Evolutionary conservation across 495 filamentous ascomycete species (phyloP), one percentile per base, ranked within the genome.

Genomic region (Poronia punctata): DNA sequence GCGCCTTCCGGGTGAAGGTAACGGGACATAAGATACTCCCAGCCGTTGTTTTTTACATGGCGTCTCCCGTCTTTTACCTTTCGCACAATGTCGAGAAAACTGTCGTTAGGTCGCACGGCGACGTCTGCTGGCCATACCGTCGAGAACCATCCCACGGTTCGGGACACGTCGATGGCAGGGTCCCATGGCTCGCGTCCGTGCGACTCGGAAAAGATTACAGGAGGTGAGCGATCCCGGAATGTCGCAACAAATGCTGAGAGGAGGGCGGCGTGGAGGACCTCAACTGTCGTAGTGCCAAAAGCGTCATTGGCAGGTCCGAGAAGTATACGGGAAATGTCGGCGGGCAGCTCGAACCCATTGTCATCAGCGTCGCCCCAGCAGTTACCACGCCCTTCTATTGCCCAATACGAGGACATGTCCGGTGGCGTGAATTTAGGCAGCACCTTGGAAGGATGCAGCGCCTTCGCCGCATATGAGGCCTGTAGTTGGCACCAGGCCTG

Each of bases 401-500:
- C 43, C 50, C 53, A 57, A 17, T 47, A 57, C 10, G 31, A 46
- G 29, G 46, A 52, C 47, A 38, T 26, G 8, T 21, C 12, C 6
- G 33, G 29, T 4, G 28, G 19, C 2, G 31, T 9, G 25, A 39
- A 10, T 4, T 30, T 12, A 11, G 12, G 22, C 10, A 58, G 46
- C 11, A 54, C 28, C 1, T 25, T 3, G 8, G 12, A 12, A 9
- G 50, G 45, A 27, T 53, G 48, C n/a, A 35, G 25, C 15, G 54
- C 38, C 11, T 20, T 35, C 23, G 46, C 45, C 10, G 45, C 36
- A 19, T 48, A 21, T 26, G 32, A 22, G 7, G 26, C 28, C 28
- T 53, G 28, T 7, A 49, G 56, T 7, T 43, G 49, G 22, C 55
- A 66, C 76, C 75, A 79, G 5, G 55, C 64, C 38, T 72, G 68